A percentile compares a stretch with the other conserved stretches of the same genome.
Conservation (phyloP, 176 grass and related monocot genomes). For the Echinochloa phyllopogon region DNA sequence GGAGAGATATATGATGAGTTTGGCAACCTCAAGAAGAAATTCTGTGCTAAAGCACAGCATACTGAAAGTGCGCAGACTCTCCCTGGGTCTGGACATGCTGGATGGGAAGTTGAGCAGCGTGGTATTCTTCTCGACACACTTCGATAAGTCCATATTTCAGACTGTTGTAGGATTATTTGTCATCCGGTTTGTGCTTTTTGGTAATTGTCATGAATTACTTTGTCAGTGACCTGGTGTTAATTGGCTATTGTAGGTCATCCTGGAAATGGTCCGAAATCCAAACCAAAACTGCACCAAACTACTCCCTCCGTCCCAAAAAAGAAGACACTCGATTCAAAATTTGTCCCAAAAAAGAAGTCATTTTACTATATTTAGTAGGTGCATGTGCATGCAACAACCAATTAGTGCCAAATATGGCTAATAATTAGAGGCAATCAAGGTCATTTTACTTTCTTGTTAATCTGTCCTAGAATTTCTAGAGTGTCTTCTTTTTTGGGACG, state of each 20-base stretch:
- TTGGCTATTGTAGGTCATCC: neutral
- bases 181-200: neutral
- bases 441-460: too few species aligned
- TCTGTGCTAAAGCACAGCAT: constrained; percentile 79
- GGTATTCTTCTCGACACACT: constrained; percentile 50
- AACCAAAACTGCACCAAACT: too few species aligned
- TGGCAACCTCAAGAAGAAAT: constrained; percentile 99
- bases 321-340: too few species aligned
- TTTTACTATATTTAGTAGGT: too few species aligned
- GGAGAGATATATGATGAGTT: constrained; percentile 99
- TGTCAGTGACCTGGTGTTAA: neutral
- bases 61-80: constrained; percentile 49
- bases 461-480: too few species aligned
- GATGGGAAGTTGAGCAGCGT: constrained; percentile 72
- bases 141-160: neutral
- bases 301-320: too few species aligned
- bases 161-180: neutral
- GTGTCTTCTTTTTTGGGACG: too few species aligned
- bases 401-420: too few species aligned
- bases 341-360: too few species aligned
- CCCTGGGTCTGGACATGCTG: constrained; percentile 76
- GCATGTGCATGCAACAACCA: too few species aligned
- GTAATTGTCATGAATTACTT: neutral
- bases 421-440: too few species aligned
- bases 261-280: too few species aligned